These are phyloP conservation scores for Penicillium goetzii DNA, from an alignment of 495 filamentous ascomycete species.

Conservation along the genomic window DNA sequence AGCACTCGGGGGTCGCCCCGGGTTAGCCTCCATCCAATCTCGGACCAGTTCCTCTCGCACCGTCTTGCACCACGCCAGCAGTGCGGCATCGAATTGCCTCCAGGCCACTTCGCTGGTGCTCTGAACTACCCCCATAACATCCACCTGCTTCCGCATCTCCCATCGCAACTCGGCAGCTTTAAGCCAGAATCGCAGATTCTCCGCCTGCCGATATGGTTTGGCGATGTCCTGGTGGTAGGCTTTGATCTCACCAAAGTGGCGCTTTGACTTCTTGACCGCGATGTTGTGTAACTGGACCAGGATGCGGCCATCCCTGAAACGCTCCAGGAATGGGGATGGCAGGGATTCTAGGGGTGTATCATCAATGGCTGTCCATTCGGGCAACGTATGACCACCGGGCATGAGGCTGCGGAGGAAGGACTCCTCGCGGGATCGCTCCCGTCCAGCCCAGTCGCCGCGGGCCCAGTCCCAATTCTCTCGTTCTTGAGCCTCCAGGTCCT, in stretches of 20 bases:
- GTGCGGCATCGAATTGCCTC: conserved; percentile 77
- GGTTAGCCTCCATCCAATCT: conserved; percentile 55
- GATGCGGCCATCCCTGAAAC: conserved; percentile 75
- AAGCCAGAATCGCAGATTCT: conserved; percentile 93
- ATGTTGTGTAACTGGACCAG: conserved; percentile 89
- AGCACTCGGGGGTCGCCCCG: conserved; percentile 32
- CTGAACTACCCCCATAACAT: conserved; percentile 85
- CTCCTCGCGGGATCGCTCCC: conserved; percentile 76
- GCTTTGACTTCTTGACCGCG: conserved; percentile 78
- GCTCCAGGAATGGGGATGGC: conserved; percentile 76
- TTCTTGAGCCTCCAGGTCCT: conserved; percentile 71
- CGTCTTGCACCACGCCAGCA: conserved; percentile 75
- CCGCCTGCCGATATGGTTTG: conserved; percentile 91
- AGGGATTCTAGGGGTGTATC: conserved; percentile 43
- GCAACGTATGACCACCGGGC: conserved; percentile 56
- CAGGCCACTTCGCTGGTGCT: conserved; percentile 66
- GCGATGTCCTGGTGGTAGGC: conserved; percentile 84
- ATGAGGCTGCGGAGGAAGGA: conserved; percentile 74
- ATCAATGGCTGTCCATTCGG: conserved; percentile 68
- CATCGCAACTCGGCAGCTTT: conserved; percentile 95
- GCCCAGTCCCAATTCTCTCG: conserved; percentile 77
- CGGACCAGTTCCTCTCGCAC: conserved; percentile 76
- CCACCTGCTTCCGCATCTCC: conserved; percentile 83
- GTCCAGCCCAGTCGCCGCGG: conserved; percentile 77
- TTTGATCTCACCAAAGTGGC: conserved; percentile 89